Conservation (phyloP, 371 early-diverging fungal species). For the Mucor piriformis region DNA sequence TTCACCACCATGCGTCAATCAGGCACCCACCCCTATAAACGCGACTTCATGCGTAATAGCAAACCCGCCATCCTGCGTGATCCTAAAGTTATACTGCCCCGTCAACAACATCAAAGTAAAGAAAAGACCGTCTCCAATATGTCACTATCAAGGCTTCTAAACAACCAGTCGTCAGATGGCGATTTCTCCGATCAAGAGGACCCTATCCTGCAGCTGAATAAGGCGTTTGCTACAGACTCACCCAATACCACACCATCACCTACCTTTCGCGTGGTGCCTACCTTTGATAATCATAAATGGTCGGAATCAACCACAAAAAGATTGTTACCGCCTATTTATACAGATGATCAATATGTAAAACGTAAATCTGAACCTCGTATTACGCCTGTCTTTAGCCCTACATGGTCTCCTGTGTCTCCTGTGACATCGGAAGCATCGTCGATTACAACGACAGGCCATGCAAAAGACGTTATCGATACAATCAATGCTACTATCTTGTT, state of each 20-base stretch:
- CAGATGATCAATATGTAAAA: not conserved
- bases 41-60: conserved; percentile 23
- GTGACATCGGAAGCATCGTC: not conserved
- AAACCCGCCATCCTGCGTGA: not conserved
- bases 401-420: conserved; percentile 9
- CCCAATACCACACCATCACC: conserved; percentile 29
- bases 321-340: conserved; percentile 11
- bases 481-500: conserved; percentile 52
- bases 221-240: conserved; percentile 8
- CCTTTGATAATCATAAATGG: conserved; percentile 5
- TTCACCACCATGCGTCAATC: conserved; percentile 22
- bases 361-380: conserved; percentile 8
- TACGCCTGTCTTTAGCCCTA: conserved; percentile 15
- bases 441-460: conserved; percentile 3
- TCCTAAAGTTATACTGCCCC: not conserved
- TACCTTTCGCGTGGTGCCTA: conserved; percentile 28
- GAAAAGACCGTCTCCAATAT: conserved; percentile 18
- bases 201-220: not conserved
- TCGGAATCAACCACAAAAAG: not conserved
- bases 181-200: not conserved
- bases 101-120: not conserved
- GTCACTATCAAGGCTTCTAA: conserved; percentile 27
- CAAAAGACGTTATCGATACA: conserved; percentile 48
- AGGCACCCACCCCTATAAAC: conserved; percentile 17
- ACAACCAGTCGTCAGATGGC: not conserved